Conservation (phyloP, 208 protist species). For the Willaertia magna region DNA sequence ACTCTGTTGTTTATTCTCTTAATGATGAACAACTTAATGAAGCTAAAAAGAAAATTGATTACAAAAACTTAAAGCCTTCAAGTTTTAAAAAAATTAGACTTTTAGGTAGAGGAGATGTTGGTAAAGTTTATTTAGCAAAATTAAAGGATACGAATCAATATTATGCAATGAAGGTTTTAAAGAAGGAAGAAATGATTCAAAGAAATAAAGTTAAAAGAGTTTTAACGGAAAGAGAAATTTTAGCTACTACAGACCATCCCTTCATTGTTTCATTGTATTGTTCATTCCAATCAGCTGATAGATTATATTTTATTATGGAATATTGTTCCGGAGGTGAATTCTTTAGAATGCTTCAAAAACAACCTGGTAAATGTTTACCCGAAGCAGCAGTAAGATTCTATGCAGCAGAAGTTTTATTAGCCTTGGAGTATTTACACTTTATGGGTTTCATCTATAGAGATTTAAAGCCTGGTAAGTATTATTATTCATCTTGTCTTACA, state of each 20-base stretch:
- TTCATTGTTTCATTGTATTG: slow-evolving; percentile 66
- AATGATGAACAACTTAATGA: neutral
- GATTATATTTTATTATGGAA: slow-evolving; percentile 74
- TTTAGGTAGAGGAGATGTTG: neutral
- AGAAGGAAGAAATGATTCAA: slow-evolving; percentile 58
- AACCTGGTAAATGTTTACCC: slow-evolving; percentile 29
- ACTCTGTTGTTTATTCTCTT: neutral
- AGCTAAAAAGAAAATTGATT: neutral
- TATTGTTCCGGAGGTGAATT: slow-evolving; percentile 81
- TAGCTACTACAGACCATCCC: slow-evolving; percentile 55
- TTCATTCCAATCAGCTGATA: slow-evolving; percentile 64
- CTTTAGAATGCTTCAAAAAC: slow-evolving; percentile 71
- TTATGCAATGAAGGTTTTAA: slow-evolving; percentile 77
- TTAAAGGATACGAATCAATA: slow-evolving; percentile 33
- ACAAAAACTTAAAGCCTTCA: neutral
- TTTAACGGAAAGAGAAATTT: slow-evolving; percentile 48
- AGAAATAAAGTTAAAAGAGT: slow-evolving; percentile 44
- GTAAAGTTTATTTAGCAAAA: neutral
- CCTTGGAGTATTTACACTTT: slow-evolving; percentile 41
- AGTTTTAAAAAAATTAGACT: slow-evolving; percentile 1
- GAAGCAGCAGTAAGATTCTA: slow-evolving; percentile 30
- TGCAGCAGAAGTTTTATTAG: slow-evolving; percentile 33
- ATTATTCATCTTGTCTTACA: neutral
- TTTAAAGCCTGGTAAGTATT: slow-evolving; percentile 13
- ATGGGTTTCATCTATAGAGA: slow-evolving; percentile 45